phyloP scores from a whole-genome alignment of 2,329 filamentous ascomycete genomes.

The Phoma sp. region DNA sequence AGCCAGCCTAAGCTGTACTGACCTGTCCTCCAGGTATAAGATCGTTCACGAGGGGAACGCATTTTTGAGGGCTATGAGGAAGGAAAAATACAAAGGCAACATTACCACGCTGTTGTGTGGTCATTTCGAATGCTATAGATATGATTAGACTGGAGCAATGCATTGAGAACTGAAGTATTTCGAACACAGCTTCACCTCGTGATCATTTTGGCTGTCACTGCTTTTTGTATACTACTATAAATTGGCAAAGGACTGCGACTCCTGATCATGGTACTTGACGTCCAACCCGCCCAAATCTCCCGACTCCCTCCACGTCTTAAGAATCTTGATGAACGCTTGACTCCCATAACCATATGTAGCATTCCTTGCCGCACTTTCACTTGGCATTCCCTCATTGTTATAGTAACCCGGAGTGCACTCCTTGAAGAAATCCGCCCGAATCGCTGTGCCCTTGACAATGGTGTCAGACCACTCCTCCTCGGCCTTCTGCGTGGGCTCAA shows the following conservation, averaged over 20 bases:
- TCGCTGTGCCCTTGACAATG: conserved; percentile 50
- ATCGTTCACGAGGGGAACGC: too few species aligned
- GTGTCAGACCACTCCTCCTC: conserved; percentile 56
- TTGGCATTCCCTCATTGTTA: conserved; percentile 45
- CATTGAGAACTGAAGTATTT: too few species aligned
- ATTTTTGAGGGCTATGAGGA: too few species aligned
- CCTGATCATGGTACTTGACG: conserved; percentile 8
- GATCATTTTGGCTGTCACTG: too few species aligned
- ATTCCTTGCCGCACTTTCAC: conserved; percentile 26
- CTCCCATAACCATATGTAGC: conserved; percentile 39
- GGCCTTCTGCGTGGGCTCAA: conserved; percentile 56
- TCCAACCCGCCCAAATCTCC: conserved; percentile 42
- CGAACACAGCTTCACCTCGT: too few species aligned
- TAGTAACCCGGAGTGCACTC: conserved; percentile 64
- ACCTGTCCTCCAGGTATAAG: too few species aligned
- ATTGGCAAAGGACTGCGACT: neutral
- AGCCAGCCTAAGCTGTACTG: too few species aligned
- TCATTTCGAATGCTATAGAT: too few species aligned
- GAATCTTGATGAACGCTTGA: conserved; percentile 25
- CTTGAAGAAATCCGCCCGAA: conserved; percentile 48
- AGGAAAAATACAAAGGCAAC: too few species aligned
- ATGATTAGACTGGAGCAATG: too few species aligned
- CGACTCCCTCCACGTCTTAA: conserved; percentile 41
- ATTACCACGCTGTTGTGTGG: too few species aligned
- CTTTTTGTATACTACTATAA: neutral